These are phyloP conservation scores for Sonneratia alba DNA, from an alignment of 345 rosid genomes.

Conservation along the genomic window DNA sequence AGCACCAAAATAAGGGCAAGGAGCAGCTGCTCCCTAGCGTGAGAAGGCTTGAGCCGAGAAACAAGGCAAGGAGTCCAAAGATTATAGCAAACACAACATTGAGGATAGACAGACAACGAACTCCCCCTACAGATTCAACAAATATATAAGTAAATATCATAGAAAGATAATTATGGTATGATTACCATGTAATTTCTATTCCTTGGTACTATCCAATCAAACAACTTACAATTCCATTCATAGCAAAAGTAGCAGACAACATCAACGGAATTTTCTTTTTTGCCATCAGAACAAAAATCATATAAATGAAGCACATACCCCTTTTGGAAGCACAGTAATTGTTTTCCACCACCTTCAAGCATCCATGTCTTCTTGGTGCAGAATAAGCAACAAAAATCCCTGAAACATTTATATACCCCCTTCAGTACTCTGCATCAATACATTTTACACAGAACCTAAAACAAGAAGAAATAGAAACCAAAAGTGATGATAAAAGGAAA, in stretches of 20 bases:
- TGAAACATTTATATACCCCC: constrained; percentile 19
- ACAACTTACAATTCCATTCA: not conserved
- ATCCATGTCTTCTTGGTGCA: constrained; percentile 75
- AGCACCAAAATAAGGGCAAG: constrained; percentile 87
- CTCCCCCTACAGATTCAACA: constrained; percentile 48
- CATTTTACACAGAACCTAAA: not conserved
- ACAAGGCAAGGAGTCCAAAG: constrained; percentile 72
- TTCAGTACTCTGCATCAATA: not conserved
- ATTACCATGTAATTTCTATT: not conserved
- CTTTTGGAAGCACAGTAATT: constrained; percentile 89
- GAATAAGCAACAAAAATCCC: constrained; percentile 69
- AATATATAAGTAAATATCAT: not conserved
- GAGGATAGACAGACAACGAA: constrained; percentile 73
- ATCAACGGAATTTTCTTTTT: not conserved
- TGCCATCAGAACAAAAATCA: not conserved
- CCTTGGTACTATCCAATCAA: constrained; percentile 5
- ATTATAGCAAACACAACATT: constrained; percentile 58
- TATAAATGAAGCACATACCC: constrained; percentile 29
- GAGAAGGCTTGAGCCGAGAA: constrained; percentile 87
- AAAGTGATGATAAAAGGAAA: not conserved
- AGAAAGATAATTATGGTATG: not conserved
- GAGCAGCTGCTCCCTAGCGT: constrained; percentile 90
- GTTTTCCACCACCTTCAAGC: constrained; percentile 81
- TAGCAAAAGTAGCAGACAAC: not conserved
- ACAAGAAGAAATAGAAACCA: not conserved